These are phyloP conservation scores for Solanum lycopersicoides DNA, from an alignment of 257 asterid genomes.

Conservation along the genomic window DNA sequence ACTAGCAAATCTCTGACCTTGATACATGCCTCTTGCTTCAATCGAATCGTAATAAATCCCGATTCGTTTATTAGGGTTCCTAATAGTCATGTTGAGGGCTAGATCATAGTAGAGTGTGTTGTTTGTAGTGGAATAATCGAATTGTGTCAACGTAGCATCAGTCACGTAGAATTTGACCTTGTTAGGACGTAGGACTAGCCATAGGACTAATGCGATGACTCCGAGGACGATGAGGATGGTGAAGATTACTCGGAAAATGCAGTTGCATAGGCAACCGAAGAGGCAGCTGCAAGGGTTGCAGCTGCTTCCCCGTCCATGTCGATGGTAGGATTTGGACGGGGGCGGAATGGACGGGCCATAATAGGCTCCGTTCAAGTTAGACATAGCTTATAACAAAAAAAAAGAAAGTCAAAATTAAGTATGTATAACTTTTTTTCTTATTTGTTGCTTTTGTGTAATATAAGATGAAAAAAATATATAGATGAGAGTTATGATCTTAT, in stretches of 20 bases:
- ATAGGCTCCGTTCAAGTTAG: conserved; percentile 66
- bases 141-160: conserved; percentile 49
- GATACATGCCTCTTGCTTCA: conserved; percentile 57
- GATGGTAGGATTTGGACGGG: conserved; percentile 41
- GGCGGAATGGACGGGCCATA: conserved; percentile 82
- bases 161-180: conserved; percentile 43
- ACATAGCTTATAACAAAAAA: background rate
- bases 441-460: background rate
- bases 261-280: conserved; percentile 48
- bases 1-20: conserved; percentile 41
- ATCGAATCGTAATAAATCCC: conserved; percentile 74
- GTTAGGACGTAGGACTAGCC: conserved; percentile 83
- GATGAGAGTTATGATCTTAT: background rate
- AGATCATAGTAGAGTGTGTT: conserved; percentile 55
- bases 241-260: conserved; percentile 56
- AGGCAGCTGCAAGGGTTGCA: conserved; percentile 84
- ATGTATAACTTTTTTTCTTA: background rate
- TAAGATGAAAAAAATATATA: background rate
- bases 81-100: conserved; percentile 55
- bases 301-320: conserved; percentile 38
- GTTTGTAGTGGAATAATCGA: conserved; percentile 33
- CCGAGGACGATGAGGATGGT: conserved; percentile 42
- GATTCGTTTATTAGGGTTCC: conserved; percentile 78
- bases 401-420: background rate
- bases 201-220: conserved; percentile 21